These are phyloP conservation scores for Saturnispora hagleri DNA, from an alignment of 805 yeast genomes.

Conservation along the genomic window DNA sequence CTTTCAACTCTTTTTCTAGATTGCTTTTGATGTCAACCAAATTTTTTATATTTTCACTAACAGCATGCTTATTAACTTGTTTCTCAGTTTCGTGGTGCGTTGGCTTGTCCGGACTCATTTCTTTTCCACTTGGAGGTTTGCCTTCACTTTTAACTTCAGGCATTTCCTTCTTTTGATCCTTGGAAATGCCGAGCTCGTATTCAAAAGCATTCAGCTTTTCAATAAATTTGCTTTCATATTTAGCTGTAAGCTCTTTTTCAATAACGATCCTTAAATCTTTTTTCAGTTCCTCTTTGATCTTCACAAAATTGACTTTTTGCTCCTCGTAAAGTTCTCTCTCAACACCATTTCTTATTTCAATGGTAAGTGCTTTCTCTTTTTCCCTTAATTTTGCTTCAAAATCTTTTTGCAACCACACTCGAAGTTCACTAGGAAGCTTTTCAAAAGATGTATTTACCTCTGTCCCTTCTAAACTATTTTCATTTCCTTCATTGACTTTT, in stretches of 20 bases:
- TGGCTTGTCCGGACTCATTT: no score
- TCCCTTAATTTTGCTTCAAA: not conserved
- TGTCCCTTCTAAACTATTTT: not conserved
- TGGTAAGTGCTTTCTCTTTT: not conserved
- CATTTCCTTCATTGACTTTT: not conserved
- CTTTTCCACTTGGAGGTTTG: not conserved
- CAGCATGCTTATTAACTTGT: not conserved
- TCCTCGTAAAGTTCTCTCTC: not conserved
- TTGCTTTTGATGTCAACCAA: not conserved
- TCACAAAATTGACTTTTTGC: not conserved
- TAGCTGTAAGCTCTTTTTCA: not conserved
- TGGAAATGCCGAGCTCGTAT: not conserved
- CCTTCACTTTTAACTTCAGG: not conserved
- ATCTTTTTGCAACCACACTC: conserved; percentile 3
- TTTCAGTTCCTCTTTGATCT: not conserved
- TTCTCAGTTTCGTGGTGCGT: not conserved
- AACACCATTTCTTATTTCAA: not conserved
- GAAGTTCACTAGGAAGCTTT: not conserved
- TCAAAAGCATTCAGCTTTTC: not conserved
- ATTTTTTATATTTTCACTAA: not conserved
- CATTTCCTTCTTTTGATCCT: not conserved
- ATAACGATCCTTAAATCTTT: not conserved
- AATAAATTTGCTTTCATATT: not conserved
- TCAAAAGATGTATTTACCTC: not conserved
- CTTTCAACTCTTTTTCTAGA: not conserved